phyloP scores from a whole-genome alignment of 371 early-diverging fungal genomes.

The Mucor racemosus region DNA sequence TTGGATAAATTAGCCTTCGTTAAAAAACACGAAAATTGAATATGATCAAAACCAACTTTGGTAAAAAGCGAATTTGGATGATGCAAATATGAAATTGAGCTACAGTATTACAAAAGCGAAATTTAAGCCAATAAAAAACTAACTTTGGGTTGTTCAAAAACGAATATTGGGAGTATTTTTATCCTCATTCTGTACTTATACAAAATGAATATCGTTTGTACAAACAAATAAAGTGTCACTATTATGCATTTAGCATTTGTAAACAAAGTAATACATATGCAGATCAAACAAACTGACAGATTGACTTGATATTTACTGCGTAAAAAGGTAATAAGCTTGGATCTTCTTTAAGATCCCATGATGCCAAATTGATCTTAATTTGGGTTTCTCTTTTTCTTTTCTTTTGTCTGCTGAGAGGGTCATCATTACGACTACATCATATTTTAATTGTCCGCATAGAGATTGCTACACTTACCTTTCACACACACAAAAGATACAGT shows the following conservation, averaged over 20 bases:
- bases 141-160: too few species aligned
- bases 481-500: neutral
- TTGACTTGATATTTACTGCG: neutral
- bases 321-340: neutral
- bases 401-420: slow-evolving; percentile 7
- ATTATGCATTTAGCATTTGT: neutral
- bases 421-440: slow-evolving; percentile 10
- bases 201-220: neutral
- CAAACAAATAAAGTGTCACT: neutral
- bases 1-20: too few species aligned
- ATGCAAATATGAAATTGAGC: too few species aligned
- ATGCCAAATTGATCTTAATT: neutral
- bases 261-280: neutral
- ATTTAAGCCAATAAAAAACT: too few species aligned
- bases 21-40: too few species aligned
- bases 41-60: too few species aligned
- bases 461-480: neutral
- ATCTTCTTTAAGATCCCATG: neutral
- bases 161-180: too few species aligned
- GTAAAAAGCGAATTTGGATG: too few species aligned
- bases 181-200: too few species aligned
- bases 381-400: neutral
- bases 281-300: neutral
- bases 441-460: neutral
- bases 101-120: too few species aligned